Evolutionary conservation across 768 basidiomycete genomes (phyloP), one percentile per base, ranked within the genome.

Genomic region (Russula vinacea): DNA sequence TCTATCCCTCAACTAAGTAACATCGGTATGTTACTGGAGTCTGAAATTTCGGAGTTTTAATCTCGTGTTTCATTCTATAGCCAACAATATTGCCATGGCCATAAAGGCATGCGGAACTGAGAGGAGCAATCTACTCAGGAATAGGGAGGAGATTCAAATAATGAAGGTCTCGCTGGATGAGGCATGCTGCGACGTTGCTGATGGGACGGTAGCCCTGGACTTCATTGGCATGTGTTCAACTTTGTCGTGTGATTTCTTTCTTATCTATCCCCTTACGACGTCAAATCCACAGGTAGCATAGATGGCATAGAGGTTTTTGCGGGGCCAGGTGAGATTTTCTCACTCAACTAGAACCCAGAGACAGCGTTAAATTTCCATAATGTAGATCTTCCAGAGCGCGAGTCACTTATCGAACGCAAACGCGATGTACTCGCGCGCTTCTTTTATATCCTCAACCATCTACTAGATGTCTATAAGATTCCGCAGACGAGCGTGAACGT

Each of bases 111-210:
- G 91, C 70, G 80, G 82, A 55, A 81, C 83, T 5, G 91, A 94
- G 74, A 81, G 81, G 26, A 79, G 80, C 6, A 79, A 83, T 56
- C 70, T 89, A 17, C 70, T 94, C 11, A 79, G 78, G 56, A 90
- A 89, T 71, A 76, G 84, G 52, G 79, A 87, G 70, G 78, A 84
- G 47, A 88, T 92, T 87, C 82, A 83, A 63, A 77, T 80, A 53
- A 82, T 94, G 37, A 87, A 83, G 68, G 90, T 92, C 70, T 84
- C 85, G 9, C 70, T 89, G n/a, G 79, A 90, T 65, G 89, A 91
- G 66, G 87, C 89, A 3, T 94, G 92, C 70, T 93, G 92, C 67
- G 92, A 94, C 73, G 74, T 86, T 14, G 86, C 86, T 56, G 90
- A 88, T 1, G 77, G 81, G 50, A 78, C 78, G 19, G 83, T 82